phyloP scores from a whole-genome alignment of 805 yeast genomes.

The Lachancea fermentati region DNA sequence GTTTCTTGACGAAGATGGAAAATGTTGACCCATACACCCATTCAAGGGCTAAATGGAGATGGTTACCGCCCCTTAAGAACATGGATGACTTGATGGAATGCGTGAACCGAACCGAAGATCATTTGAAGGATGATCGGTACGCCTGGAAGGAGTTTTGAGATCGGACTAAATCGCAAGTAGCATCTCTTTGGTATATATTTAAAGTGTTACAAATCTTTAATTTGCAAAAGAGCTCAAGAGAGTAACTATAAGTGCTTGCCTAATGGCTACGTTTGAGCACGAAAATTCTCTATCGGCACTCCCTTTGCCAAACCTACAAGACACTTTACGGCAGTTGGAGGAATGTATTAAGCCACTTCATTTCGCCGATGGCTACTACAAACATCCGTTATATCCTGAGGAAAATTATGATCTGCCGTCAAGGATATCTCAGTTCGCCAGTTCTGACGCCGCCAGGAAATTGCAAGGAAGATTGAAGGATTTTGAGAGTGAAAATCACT shows the following conservation, averaged over 20 bases:
- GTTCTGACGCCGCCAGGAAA: slow-evolving; percentile 37
- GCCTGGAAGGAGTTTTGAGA: background rate
- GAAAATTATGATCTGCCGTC: slow-evolving; percentile 33
- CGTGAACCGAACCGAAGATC: background rate
- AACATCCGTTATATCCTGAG: slow-evolving; percentile 24
- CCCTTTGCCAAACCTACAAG: slow-evolving; percentile 54
- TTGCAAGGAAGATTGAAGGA: slow-evolving; percentile 51
- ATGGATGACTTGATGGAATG: background rate
- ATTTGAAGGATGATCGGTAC: background rate
- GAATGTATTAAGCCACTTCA: slow-evolving; percentile 57
- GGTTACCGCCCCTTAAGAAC: background rate
- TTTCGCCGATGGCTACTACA: slow-evolving; percentile 44
- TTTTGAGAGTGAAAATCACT: slow-evolving; percentile 39
- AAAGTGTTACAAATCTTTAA: too few relatives aligned
- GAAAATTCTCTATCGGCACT: slow-evolving; percentile 43
- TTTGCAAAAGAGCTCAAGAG: too few relatives aligned
- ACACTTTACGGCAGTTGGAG: slow-evolving; percentile 49
- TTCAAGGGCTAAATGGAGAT: background rate
- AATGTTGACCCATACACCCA: background rate
- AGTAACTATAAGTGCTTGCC: background rate
- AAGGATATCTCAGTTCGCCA: slow-evolving; percentile 42
- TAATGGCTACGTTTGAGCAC: slow-evolving; percentile 9
- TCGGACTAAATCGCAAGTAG: background rate
- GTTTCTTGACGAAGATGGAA: too few relatives aligned
- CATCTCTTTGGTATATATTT: too few relatives aligned